Percentiles rank a stretch among this genome's conserved stretches.
Conservation (phyloP, 2,329 filamentous ascomycete species). For the Colletotrichum aenigma region DNA sequence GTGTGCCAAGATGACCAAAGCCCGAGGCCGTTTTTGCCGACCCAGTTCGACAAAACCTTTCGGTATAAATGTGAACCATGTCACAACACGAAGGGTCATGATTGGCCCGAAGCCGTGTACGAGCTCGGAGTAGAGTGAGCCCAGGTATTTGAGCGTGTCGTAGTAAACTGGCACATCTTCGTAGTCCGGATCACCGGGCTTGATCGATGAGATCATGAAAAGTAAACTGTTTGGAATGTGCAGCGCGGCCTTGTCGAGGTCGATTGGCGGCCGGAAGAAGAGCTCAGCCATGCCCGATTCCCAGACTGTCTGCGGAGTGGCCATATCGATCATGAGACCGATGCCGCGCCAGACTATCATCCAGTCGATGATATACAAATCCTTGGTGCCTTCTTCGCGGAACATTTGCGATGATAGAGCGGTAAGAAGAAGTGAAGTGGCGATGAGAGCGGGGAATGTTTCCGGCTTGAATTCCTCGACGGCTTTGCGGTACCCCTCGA, state of each 20-base stretch:
- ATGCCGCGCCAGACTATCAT: slow-evolving; percentile 61
- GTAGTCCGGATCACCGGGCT: slow-evolving; percentile 45
- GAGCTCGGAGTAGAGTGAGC: slow-evolving; percentile 57
- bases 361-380: slow-evolving; percentile 60
- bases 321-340: slow-evolving; percentile 49
- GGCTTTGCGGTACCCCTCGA: slow-evolving; percentile 56
- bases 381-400: slow-evolving; percentile 46
- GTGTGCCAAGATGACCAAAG: slow-evolving; percentile 57
- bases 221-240: slow-evolving; percentile 53
- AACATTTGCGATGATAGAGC: slow-evolving; percentile 56
- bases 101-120: slow-evolving; percentile 45
- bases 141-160: slow-evolving; percentile 51
- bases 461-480: slow-evolving; percentile 49
- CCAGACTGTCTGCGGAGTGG: slow-evolving; percentile 31
- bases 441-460: slow-evolving; percentile 54
- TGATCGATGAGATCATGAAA: slow-evolving; percentile 53
- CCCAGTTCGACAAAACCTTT: slow-evolving; percentile 47
- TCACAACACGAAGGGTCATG: slow-evolving; percentile 54
- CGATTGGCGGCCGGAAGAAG: slow-evolving; percentile 53
- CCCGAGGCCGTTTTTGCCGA: slow-evolving; percentile 44
- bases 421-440: slow-evolving; percentile 55
- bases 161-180: slow-evolving; percentile 45
- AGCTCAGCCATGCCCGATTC: slow-evolving; percentile 50
- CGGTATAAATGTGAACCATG: slow-evolving; percentile 57
- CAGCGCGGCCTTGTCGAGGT: slow-evolving; percentile 43